Evolutionary conservation across 495 filamentous ascomycete species (phyloP).

Genomic region (Hypoxylon fuscum): DNA sequence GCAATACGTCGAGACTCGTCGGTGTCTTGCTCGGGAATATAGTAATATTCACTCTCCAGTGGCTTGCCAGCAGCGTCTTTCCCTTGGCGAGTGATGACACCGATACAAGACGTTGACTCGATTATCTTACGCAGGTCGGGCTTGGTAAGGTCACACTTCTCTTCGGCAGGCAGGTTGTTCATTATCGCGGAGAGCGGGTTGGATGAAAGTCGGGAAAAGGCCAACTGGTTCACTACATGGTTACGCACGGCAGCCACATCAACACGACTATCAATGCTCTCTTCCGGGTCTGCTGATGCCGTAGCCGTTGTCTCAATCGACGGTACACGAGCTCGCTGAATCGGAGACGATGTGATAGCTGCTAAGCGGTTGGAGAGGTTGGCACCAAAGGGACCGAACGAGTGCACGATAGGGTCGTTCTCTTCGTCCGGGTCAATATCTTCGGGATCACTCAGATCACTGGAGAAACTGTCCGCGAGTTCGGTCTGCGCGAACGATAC

Average conservation of each 20-base stretch:
- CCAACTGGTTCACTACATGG: slow-evolving; percentile 92
- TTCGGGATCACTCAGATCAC: slow-evolving; percentile 69
- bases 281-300: slow-evolving; percentile 39
- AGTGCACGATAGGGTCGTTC: slow-evolving; percentile 89
- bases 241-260: slow-evolving; percentile 62
- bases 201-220: slow-evolving; percentile 94
- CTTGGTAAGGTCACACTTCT: slow-evolving; percentile 63
- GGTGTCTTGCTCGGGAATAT: slow-evolving; percentile 88
- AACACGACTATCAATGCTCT: slow-evolving; percentile 28
- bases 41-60: slow-evolving; percentile 96
- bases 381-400: slow-evolving; percentile 87
- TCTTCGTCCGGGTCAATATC: slow-evolving; percentile 88
- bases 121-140: slow-evolving; percentile 74
- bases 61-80: slow-evolving; percentile 96
- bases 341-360: slow-evolving; percentile 72
- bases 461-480: slow-evolving; percentile 58
- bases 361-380: slow-evolving; percentile 82
- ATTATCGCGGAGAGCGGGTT: slow-evolving; percentile 89
- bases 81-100: slow-evolving; percentile 86
- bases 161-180: slow-evolving; percentile 79
- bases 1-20: slow-evolving; percentile 81
- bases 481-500: slow-evolving; percentile 47
- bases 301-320: slow-evolving; percentile 40
- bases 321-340: slow-evolving; percentile 48
- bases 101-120: slow-evolving; percentile 76